Base-by-base conservation (phyloP, 345 rosid genomes). In the Boechera stricta region DNA sequence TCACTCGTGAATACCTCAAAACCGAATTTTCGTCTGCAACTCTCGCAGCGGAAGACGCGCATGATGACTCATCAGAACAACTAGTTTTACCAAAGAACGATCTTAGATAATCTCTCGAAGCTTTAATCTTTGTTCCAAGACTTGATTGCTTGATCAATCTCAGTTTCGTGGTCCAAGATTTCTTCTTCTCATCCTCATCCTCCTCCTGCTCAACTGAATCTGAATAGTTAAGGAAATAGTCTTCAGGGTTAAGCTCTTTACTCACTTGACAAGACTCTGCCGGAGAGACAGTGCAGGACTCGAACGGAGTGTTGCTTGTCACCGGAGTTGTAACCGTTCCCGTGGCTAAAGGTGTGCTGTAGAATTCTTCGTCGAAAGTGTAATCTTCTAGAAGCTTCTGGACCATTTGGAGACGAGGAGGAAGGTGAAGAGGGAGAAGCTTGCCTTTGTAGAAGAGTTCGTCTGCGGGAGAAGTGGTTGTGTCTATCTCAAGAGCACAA, bases 361-460 rank as follows among this genome's bases (percentile, higher is more conserved):
- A 94, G 38, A 81, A 78, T 39, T 91, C 98, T 11, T 91, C 94
- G 47, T 86, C 86, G 26, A 79, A 75, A 3, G 79, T 32, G 75
- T 76, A 79, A 10, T 78, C 84, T 54, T 85, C 85, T 54, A 94
- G 87, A 81, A 90, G 86, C 21, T 82, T 89, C 55, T 87, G 82
- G 15, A 91, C 90, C 92, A 88, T 89, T 73, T 88, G 89, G 9
- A 85, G 79, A 42, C 96, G 87, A 2, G 89, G 91, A 61, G 91
- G 93, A 31, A 88, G 86, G 74, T 85, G 96, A 53, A 95, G 96
- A 64, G 99, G 99, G 38, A 92, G 98, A 38, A 95, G 94, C 74
- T 89, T 91, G 39, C 99, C 99, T 59, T 86, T 93, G 94, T 87
- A 93, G 84, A 95, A 95, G 52, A 95, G 98, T 62, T 93, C 94